Evolutionary conservation across 768 basidiomycete species (phyloP), one percentile per base, ranked within the genome.

Genomic region (Tricholomella constricta): DNA sequence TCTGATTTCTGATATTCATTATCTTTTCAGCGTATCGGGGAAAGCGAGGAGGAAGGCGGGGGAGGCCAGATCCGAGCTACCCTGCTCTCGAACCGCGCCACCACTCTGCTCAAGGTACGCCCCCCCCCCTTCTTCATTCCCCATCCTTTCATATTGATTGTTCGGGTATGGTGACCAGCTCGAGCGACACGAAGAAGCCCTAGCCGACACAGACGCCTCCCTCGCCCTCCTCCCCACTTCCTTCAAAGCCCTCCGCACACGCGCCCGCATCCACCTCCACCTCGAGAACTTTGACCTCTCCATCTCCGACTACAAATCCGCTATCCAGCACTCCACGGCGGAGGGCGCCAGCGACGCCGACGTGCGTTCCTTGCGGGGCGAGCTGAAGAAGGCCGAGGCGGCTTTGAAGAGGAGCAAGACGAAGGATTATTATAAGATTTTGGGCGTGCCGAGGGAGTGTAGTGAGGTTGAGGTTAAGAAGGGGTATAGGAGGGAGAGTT

Each of bases 361-460:
- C 59, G 78, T 83, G 26, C 76, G 83, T 9, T 75, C 80, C 19
- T 75, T 93, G 45, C 79, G 73, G 51, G 60, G 64, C 0, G 92
- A 95, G 63, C 74, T 93, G 36, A 85, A 82, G 69, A 89, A 91
- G 67, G 91, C 91, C 0, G 91, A 95, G 69, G 82, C 81, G 3
- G 85, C 81, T 47, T 72, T 94, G 57, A 94, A 93, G 78, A 74
- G 88, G 58, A 91, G 89, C 72, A 94, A 94, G 76, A 86, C 88
- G 49, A 94, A 93, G 71, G 92, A 94, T 63, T 91, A 91, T 64
- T 91, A 90, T 68, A 89, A 90, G 72, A 91, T 91, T 60, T 76
- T 91, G 23, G 80, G 81, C 17, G 68, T 91, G 4, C 20, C 75
- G 19, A 72, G 82, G 53, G 85, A 86, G 22, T 86, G 85, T 61